Evolutionary conservation across 495 filamentous ascomycete species (phyloP), one percentile per base, ranked within the genome.

Genomic region (Umbilicaria muhlenbergii): DNA sequence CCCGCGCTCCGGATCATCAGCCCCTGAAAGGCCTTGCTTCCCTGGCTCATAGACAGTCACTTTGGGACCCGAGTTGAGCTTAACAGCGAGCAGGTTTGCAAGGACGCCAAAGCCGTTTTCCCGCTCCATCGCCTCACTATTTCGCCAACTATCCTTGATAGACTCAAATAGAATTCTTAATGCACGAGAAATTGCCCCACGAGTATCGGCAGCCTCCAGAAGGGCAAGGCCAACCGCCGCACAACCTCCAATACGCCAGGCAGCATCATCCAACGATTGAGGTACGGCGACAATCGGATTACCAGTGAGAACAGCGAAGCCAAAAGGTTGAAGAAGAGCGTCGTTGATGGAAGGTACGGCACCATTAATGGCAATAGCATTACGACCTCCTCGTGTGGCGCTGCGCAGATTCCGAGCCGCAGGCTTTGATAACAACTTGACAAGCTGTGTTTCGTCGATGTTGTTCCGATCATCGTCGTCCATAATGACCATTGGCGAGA

Each of bases 91-190:
- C 13, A 93, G 58, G 43, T 73, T 71, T 38, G 80, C 83, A 31
- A 96, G 66, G n/a, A 95, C 81, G 12, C 82, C 80, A 57, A 93
- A 98, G 11, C 88, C 91, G 53, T 87, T 93, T 43, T 93, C 88
- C 55, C 78, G 78, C 60, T 98, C 91, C 86, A 98, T 93, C 39
- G 89, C 88, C 60, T 98, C 91, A 52, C 92, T 96, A 50, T 95
- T 96, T 50, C 91, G 75, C 91, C 91, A 98, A 57, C 80, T 94
- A 38, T 81, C 78, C 53, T 82, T 76, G 13, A 94, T 78, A 41
- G 80, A 80, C 54, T 81, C 76, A 48, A 94, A 86, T 36, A 94
- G 66, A 41, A 91, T 80, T 49, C 87, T 75, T 11, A 93, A 78
- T 3, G 87, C 79, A 33, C 82, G 70, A n/a, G 84, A 63, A 32